A percentile compares a stretch with the other conserved stretches of the same genome.
phyloP scores from a whole-genome alignment of 495 filamentous ascomycete species.

The Neurospora sp. region DNA sequence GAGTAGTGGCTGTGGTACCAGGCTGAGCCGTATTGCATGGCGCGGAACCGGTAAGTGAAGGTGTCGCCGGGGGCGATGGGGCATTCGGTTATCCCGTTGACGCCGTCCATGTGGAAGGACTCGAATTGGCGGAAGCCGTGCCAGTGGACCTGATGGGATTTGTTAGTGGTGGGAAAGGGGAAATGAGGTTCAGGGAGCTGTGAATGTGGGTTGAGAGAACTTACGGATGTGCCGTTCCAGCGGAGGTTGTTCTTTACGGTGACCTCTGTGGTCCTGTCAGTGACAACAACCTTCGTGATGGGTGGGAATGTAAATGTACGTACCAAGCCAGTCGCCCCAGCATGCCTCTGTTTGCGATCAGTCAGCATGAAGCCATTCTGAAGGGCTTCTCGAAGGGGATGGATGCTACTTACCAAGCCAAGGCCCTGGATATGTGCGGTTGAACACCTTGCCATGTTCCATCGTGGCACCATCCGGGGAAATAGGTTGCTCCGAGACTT shows the following conservation, averaged over 20 bases:
- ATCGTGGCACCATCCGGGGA: slow-evolving; percentile 6
- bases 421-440: slow-evolving; percentile 4
- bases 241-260: slow-evolving; percentile 6
- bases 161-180: not conserved
- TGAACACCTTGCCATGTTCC: slow-evolving; percentile 11
- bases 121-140: slow-evolving; percentile 20
- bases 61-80: slow-evolving; percentile 30
- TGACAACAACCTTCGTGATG: not conserved
- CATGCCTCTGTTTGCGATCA: slow-evolving; percentile 1
- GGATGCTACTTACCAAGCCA: slow-evolving; percentile 4
- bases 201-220: too few relatives aligned
- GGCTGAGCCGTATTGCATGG: slow-evolving; percentile 37
- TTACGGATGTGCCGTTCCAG: slow-evolving; percentile 11
- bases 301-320: not conserved
- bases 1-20: slow-evolving; percentile 51
- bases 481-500: slow-evolving; percentile 8
- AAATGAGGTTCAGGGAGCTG: too few relatives aligned
- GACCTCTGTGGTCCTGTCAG: not conserved
- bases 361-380: not conserved
- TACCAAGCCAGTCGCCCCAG: slow-evolving; percentile 5
- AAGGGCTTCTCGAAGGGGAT: not conserved
- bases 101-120: slow-evolving; percentile 33
- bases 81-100: slow-evolving; percentile 35
- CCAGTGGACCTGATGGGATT: slow-evolving; percentile 6
- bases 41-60: slow-evolving; percentile 40